A percentile compares a stretch with the other conserved stretches of the same genome.
phyloP scores from a whole-genome alignment of 805 yeast species.

The Monosporozyma solicola region DNA sequence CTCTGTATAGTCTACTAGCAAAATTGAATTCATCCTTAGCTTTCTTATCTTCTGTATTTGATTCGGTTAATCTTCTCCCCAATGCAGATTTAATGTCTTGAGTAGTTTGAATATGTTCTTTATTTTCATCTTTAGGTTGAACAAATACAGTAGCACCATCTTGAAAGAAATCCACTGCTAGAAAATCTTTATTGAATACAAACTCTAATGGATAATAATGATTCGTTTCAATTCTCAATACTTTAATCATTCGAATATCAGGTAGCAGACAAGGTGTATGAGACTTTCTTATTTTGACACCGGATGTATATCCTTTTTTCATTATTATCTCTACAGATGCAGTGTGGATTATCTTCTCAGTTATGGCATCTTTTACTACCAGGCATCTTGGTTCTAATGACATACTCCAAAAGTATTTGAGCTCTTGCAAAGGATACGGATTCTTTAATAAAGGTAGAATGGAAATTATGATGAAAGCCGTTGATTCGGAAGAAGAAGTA shows the following conservation, averaged over 20 bases:
- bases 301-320: conserved; percentile 25
- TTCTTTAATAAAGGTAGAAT: conserved; percentile 48
- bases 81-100: conserved; percentile 10
- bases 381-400: conserved; percentile 75
- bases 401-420: conserved; percentile 85
- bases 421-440: conserved; percentile 63
- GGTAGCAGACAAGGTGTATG: conserved; percentile 67
- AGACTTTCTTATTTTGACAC: conserved; percentile 32
- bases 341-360: conserved; percentile 43
- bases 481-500: conserved; percentile 39
- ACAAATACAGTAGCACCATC: conserved; percentile 23
- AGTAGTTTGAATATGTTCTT: conserved; percentile 1
- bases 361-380: conserved; percentile 60
- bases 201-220: conserved; percentile 45
- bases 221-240: conserved; percentile 38
- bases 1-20: conserved; percentile 2
- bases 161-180: conserved; percentile 18
- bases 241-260: conserved; percentile 39
- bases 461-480: conserved; percentile 48
- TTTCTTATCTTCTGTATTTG: not conserved
- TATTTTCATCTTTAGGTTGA: conserved; percentile 10
- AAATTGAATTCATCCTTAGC: not conserved
- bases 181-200: conserved; percentile 28
- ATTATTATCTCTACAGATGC: conserved; percentile 33
- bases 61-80: conserved; percentile 7